These are phyloP conservation scores for Chrysoporthe cubensis DNA, from an alignment of 2,329 filamentous ascomycete genomes.

Conservation along the genomic window DNA sequence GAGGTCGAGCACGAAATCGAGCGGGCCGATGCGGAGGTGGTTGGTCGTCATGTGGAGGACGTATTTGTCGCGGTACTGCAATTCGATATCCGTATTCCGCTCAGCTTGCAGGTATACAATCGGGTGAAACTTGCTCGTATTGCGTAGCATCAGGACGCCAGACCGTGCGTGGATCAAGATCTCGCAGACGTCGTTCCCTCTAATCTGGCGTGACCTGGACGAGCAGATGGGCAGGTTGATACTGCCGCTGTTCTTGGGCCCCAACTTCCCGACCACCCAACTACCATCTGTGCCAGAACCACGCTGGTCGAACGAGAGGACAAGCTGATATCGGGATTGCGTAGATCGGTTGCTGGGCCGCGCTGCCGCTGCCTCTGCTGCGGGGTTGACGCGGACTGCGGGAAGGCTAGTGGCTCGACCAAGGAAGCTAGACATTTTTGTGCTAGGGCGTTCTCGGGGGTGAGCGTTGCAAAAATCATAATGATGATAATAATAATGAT, in stretches of 20 bases:
- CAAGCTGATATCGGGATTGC: constrained; percentile 12
- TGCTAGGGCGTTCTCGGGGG: constrained; percentile 11
- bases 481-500: neutral
- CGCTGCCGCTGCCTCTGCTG: too few relatives aligned
- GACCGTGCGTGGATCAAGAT: constrained; percentile 12
- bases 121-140: neutral
- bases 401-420: neutral
- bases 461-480: constrained; percentile 10
- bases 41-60: constrained; percentile 13
- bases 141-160: constrained; percentile 2
- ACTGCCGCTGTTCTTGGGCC: neutral
- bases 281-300: neutral
- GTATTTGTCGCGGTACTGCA: neutral
- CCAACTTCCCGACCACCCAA: constrained; percentile 10
- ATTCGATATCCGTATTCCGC: constrained; percentile 1
- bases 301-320: constrained; percentile 3
- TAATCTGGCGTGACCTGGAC: neutral
- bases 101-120: constrained; percentile 12
- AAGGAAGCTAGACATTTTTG: constrained; percentile 9
- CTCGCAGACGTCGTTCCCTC: neutral
- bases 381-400: neutral
- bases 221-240: constrained; percentile 9
- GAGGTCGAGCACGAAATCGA: constrained; percentile 11
- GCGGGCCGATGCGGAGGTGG: constrained; percentile 17
- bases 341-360: neutral